Evolutionary conservation across 768 basidiomycete genomes (phyloP).

Genomic region (Suillus cothurnatus): DNA sequence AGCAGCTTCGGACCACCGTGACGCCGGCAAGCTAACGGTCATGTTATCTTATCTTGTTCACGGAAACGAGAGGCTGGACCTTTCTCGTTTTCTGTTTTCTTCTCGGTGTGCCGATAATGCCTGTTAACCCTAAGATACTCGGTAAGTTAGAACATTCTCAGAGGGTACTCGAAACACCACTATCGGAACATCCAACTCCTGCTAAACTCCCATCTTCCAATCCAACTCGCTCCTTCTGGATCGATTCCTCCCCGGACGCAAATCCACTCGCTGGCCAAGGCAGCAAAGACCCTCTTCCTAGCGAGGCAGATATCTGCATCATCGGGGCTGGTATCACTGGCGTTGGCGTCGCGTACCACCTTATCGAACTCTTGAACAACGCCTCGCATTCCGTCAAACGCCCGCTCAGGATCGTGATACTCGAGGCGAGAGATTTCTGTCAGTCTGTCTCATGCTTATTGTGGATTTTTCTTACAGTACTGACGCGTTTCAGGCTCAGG

Average conservation of each 20-base stretch:
- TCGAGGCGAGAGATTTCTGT: slow-evolving; percentile 91
- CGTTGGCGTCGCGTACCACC: slow-evolving; percentile 72
- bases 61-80: background rate
- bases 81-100: background rate
- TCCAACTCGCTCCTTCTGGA: slow-evolving; percentile 77
- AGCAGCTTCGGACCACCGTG: background rate
- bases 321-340: slow-evolving; percentile 84
- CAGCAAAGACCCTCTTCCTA: slow-evolving; percentile 59
- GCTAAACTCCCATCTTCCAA: slow-evolving; percentile 55
- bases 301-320: slow-evolving; percentile 71
- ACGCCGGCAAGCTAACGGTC: background rate
- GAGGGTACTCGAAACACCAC: slow-evolving; percentile 3
- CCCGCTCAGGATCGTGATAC: slow-evolving; percentile 55
- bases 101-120: background rate
- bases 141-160: slow-evolving; percentile 1
- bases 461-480: background rate
- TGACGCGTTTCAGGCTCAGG: slow-evolving; percentile 55
- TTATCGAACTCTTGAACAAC: slow-evolving; percentile 41
- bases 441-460: slow-evolving; percentile 29
- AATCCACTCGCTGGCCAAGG: slow-evolving; percentile 72
- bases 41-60: slow-evolving; percentile 1
- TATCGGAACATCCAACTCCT: slow-evolving; percentile 11
- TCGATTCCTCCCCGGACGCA: slow-evolving; percentile 50
- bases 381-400: slow-evolving; percentile 8
- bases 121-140: slow-evolving; percentile 1